Base-by-base conservation (phyloP, 176 grass and related monocot genomes). In the Alopecurus myosuroides region DNA sequence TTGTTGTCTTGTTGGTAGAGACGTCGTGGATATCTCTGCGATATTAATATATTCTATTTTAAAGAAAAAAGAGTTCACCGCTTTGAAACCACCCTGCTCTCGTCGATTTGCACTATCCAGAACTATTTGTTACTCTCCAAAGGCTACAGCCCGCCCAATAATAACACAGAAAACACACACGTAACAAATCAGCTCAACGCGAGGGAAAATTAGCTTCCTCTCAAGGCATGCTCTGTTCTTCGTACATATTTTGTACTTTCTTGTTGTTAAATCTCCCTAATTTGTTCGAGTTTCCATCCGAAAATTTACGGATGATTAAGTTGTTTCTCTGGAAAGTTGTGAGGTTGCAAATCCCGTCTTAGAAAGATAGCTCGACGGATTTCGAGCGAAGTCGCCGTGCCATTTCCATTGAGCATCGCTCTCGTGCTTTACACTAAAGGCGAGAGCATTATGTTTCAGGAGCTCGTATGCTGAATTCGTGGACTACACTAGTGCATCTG, bases 401-500 rank as follows among this genome's bases (percentile, higher is more conserved):
- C 68, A 75, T 49, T 74, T 18, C 5, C 53, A n/a, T 48, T 51
- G 36, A 29, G 37, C 40, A 40, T 84, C 69, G 39, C 52, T 84
- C 36, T 75, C 69, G 69, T 6, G 10, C 53, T 74, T 75, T 75
- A 75, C 17, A 61, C 11, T 49, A 74, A 74, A 83, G 70, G 2
- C 23, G 22, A 1, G 51, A 74, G 69, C 69, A 74, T 25, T 83
- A 81, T 12, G 66, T 52, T 40, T 75, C 52, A 7, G 18, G 20
- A 23, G 53, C 17, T 23, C 52, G 71, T 83, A 73, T 84, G 81
- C 69, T 75, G 67, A 74, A 74, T 84, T 75, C 81, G 81, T 84
- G 81, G 81, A 83, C 70, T 34, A 61, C 81, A 84, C 81, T 84
- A 84, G 66, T 30, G 65, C 51, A 49, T 49, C 52, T 23, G 81